These are phyloP conservation scores for Cyclanthera cordifolia DNA, from an alignment of 306 rosid genomes.

Conservation along the genomic window DNA sequence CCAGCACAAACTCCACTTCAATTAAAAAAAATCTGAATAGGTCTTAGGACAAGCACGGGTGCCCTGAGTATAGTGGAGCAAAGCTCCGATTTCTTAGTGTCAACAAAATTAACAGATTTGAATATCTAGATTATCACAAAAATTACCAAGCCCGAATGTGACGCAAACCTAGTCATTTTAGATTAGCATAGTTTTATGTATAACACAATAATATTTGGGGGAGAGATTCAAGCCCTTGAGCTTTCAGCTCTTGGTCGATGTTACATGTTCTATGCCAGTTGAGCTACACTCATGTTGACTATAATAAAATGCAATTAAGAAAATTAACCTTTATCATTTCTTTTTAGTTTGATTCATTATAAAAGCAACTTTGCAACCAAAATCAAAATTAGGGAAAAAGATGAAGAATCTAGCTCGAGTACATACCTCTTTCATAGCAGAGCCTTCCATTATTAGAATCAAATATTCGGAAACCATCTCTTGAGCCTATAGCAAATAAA, in stretches of 20 bases:
- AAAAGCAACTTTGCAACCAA: background rate
- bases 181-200: background rate
- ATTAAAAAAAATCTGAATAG: too few species aligned
- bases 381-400: background rate
- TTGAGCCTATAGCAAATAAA: constrained; percentile 72
- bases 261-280: too few species aligned
- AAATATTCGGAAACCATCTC: constrained; percentile 68
- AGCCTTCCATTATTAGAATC: constrained; percentile 66
- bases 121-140: too few species aligned
- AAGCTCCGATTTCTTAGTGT: too few species aligned
- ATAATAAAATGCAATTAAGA: background rate
- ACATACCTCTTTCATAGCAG: constrained; percentile 55
- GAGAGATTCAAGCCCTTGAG: too few species aligned
- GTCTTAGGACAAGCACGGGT: too few species aligned
- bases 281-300: too few species aligned
- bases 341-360: background rate
- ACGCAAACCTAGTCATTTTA: background rate
- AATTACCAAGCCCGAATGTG: background rate
- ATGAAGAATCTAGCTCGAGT: background rate
- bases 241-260: too few species aligned
- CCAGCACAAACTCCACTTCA: background rate
- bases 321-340: background rate
- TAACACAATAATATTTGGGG: too few species aligned
- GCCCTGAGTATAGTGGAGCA: too few species aligned
- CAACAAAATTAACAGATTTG: background rate